A percentile compares a stretch with the other conserved stretches of the same genome.
Conservation (phyloP, 2,329 filamentous ascomycete genomes). For the Seiridium unicorne region DNA sequence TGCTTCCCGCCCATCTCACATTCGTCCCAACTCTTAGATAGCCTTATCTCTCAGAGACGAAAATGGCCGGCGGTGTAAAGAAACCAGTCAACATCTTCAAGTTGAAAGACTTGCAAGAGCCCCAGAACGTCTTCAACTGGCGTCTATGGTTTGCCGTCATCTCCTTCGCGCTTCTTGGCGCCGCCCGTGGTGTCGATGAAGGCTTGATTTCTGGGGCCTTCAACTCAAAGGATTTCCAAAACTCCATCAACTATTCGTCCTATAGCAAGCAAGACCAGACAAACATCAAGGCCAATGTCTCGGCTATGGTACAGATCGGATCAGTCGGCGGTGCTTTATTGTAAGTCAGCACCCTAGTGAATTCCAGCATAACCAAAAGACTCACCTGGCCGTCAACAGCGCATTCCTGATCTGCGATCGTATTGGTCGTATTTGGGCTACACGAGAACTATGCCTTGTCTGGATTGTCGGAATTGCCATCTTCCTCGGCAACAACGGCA, state of each 20-base stretch:
- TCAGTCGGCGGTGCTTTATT: conserved; percentile 70
- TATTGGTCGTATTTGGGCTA: conserved; percentile 63
- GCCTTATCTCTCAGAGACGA: not conserved
- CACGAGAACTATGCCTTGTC: conserved; percentile 52
- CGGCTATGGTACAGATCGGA: conserved; percentile 79
- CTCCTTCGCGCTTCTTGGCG: conserved; percentile 73
- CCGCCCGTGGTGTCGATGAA: conserved; percentile 77
- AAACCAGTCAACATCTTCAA: conserved; percentile 57
- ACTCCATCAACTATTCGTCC: conserved; percentile 53
- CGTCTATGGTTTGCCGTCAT: conserved; percentile 74
- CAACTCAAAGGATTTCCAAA: conserved; percentile 63
- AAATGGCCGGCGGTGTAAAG: conserved; percentile 29
- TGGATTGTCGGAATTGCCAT: conserved; percentile 60
- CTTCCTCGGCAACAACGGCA: conserved; percentile 56
- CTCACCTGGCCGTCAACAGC: conserved; percentile 29
- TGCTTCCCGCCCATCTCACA: not conserved
- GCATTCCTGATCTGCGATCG: conserved; percentile 59
- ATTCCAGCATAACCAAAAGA: no score
- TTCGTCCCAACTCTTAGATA: not conserved
- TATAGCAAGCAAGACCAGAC: conserved; percentile 54
- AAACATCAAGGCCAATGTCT: conserved; percentile 74
- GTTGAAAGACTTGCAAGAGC: conserved; percentile 62
- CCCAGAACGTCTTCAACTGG: conserved; percentile 73
- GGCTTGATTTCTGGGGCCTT: conserved; percentile 74
- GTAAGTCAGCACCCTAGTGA: conserved; percentile 25